phyloP scores from a whole-genome alignment of 441 rosid species.

The Pelargonium australe region DNA sequence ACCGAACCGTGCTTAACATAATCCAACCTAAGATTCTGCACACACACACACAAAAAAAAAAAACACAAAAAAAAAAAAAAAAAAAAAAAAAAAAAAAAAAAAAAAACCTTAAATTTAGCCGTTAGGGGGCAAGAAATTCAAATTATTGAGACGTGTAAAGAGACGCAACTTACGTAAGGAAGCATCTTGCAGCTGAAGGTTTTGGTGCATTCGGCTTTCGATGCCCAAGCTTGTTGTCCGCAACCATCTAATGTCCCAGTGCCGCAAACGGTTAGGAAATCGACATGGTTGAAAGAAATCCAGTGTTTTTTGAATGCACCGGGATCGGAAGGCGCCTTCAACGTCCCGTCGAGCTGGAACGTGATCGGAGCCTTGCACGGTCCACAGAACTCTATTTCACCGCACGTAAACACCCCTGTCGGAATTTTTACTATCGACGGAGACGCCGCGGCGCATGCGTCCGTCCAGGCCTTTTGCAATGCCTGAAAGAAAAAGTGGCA shows the following conservation, averaged over 20 bases:
- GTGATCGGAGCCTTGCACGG: conserved; percentile 18
- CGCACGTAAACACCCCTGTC: not conserved
- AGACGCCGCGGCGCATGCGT: conserved; percentile 7
- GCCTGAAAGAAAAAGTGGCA: too few relatives aligned
- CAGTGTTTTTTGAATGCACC: not conserved
- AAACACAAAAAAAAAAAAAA: too few relatives aligned
- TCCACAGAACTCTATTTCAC: not conserved
- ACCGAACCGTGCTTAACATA: not conserved
- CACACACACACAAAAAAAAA: too few relatives aligned
- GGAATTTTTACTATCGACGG: conserved; percentile 13
- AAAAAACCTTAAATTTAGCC: too few relatives aligned
- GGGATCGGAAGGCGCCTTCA: conserved; percentile 15
- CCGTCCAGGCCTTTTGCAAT: conserved; percentile 11
- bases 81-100: too few relatives aligned
- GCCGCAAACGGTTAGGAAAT: not conserved
- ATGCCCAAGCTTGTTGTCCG: not conserved
- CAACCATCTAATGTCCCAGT: not conserved
- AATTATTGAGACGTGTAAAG: not conserved
- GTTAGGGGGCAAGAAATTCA: too few relatives aligned
- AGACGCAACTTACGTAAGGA: not conserved
- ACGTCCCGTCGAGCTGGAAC: conserved; percentile 4
- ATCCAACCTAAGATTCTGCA: not conserved
- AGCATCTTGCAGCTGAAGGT: not conserved
- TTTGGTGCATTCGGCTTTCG: too few relatives aligned
- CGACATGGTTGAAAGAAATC: not conserved